Percentiles rank a stretch among this genome's conserved stretches.
These are phyloP conservation scores for Anaeromyces robustus DNA, from an alignment of 192 early-diverging fungal species.

Conservation along the genomic window DNA sequence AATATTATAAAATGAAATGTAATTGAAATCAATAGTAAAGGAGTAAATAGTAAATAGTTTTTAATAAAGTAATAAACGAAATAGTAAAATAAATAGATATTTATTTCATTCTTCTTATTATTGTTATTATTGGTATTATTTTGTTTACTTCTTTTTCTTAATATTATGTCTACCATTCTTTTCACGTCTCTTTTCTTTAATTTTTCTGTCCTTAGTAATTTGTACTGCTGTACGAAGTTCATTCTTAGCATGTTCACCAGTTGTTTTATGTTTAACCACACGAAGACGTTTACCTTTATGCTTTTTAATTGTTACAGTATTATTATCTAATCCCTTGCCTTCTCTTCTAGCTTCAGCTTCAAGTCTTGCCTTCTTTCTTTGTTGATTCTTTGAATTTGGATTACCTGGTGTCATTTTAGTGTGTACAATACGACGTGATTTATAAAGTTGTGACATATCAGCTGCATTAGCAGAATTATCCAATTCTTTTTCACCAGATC, in stretches of 20 bases:
- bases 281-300: not conserved
- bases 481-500: constrained; percentile 75
- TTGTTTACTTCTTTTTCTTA: constrained; percentile 2
- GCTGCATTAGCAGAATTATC: constrained; percentile 14
- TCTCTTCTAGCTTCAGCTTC: not conserved
- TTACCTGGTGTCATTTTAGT: not conserved
- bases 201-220: constrained; percentile 59
- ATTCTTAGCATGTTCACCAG: constrained; percentile 16
- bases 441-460: constrained; percentile 12
- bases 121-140: not conserved
- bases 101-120: no score
- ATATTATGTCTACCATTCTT: constrained; percentile 50
- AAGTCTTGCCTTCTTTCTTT: not conserved
- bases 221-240: constrained; percentile 69
- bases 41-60: no score
- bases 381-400: not conserved
- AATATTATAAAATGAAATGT: not conserved
- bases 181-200: constrained; percentile 55
- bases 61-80: no score
- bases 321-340: not conserved
- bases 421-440: not conserved
- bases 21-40: no score
- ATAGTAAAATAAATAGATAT: no score
- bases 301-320: not conserved
- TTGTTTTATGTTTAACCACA: not conserved